Conservation (phyloP, 257 asterid genomes). For the Capsicum rhomboideum region DNA sequence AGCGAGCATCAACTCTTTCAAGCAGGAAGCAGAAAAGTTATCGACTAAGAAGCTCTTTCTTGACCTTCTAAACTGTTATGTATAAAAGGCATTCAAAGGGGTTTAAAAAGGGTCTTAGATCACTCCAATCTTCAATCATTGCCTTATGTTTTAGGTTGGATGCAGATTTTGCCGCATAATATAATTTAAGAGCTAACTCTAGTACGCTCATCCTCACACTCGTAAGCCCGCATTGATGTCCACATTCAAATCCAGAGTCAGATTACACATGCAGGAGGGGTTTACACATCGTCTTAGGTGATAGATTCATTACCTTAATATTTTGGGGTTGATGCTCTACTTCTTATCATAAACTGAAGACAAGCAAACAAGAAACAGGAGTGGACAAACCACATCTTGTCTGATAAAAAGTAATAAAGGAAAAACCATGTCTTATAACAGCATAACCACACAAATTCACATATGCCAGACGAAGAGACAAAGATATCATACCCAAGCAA, state of each 20-base stretch:
- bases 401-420: not conserved
- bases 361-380: not conserved
- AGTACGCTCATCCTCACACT: not conserved
- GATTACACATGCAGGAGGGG: not conserved
- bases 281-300: not conserved
- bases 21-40: not conserved
- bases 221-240: not conserved
- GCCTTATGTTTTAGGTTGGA: not conserved
- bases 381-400: not conserved
- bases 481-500: constrained; percentile 48
- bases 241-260: not conserved
- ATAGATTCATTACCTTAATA: not conserved
- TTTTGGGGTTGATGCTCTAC: not conserved
- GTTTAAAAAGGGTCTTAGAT: not conserved
- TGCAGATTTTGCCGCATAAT: not conserved
- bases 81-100: not conserved
- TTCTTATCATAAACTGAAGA: not conserved
- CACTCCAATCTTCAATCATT: not conserved
- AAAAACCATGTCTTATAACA: not conserved
- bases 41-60: not conserved
- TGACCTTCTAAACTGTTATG: not conserved
- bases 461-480: not conserved
- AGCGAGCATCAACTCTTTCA: not conserved
- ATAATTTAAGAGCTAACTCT: not conserved
- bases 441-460: not conserved